Percentiles rank a stretch among this genome's conserved stretches.
phyloP scores from a whole-genome alignment of 2,329 filamentous ascomycete species.

The Dichotomopilus funicola region DNA sequence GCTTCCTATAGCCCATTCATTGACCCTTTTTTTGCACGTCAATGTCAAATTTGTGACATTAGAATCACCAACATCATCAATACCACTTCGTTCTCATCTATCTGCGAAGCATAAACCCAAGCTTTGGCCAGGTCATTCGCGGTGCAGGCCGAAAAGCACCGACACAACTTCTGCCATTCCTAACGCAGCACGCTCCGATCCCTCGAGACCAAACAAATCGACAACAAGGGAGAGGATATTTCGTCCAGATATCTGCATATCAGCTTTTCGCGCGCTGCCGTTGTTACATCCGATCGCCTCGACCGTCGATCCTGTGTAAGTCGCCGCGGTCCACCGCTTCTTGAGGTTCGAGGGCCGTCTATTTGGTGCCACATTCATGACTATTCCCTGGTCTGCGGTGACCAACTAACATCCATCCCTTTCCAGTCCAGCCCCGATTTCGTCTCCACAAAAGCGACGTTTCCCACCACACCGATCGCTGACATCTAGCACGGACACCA shows the following conservation, averaged over 20 bases:
- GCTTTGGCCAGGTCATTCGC: too few species aligned
- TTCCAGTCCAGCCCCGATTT: neutral
- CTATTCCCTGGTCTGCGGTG: neutral
- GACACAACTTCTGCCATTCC: too few species aligned
- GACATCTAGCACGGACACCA: too few species aligned
- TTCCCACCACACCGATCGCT: too few species aligned
- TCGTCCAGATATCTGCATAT: neutral
- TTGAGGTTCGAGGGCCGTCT: neutral
- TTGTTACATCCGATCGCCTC: neutral
- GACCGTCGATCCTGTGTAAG: constrained; percentile 1
- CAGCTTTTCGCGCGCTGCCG: neutral
- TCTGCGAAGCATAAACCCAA: too few species aligned
- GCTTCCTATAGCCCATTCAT: neutral
- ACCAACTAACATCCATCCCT: neutral
- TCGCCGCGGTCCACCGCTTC: constrained; percentile 1
- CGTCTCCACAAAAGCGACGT: neutral
- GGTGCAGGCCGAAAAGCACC: too few species aligned
- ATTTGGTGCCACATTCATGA: constrained; percentile 3
- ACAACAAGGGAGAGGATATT: neutral
- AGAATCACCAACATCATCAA: too few species aligned
- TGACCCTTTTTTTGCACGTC: neutral
- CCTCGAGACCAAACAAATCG: too few species aligned
- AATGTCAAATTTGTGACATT: neutral
- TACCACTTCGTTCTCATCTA: too few species aligned
- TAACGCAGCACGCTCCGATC: too few species aligned